phyloP scores from a whole-genome alignment of 345 rosid genomes.

The Populus deltoides region DNA sequence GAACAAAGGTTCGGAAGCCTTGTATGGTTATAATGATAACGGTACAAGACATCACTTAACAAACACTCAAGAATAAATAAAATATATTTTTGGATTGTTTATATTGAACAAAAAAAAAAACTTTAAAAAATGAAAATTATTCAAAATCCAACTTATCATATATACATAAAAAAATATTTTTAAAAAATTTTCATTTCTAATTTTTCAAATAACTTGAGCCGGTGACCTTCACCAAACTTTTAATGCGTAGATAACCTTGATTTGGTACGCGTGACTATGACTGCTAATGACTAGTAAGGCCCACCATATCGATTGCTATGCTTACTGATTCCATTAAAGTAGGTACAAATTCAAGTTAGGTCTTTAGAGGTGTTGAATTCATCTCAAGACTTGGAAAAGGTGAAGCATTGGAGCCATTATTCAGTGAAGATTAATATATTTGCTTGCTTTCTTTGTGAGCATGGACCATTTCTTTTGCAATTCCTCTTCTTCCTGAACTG shows the following conservation, averaged over 20 bases:
- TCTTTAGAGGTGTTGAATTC: neutral
- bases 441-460: constrained; percentile 2
- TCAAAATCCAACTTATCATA: too few relatives aligned
- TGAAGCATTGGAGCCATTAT: too few relatives aligned
- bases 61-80: too few relatives aligned
- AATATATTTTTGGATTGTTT: too few relatives aligned
- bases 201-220: too few relatives aligned
- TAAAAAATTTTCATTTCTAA: too few relatives aligned
- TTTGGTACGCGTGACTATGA: constrained; percentile 9
- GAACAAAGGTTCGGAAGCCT: neutral
- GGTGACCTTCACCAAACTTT: constrained; percentile 16
- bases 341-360: neutral
- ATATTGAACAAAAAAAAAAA: too few relatives aligned
- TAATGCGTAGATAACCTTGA: constrained; percentile 17
- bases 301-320: neutral
- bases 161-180: too few relatives aligned
- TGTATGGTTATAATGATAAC: neutral
- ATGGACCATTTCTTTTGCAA: neutral
- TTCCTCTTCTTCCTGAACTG: neutral
- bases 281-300: neutral
- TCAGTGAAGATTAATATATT: neutral
- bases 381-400: neutral
- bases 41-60: too few relatives aligned
- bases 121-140: too few relatives aligned
- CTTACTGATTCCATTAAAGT: neutral